phyloP scores from a whole-genome alignment of 2,329 filamentous ascomycete genomes.

The Gaeumannomyces sp. region DNA sequence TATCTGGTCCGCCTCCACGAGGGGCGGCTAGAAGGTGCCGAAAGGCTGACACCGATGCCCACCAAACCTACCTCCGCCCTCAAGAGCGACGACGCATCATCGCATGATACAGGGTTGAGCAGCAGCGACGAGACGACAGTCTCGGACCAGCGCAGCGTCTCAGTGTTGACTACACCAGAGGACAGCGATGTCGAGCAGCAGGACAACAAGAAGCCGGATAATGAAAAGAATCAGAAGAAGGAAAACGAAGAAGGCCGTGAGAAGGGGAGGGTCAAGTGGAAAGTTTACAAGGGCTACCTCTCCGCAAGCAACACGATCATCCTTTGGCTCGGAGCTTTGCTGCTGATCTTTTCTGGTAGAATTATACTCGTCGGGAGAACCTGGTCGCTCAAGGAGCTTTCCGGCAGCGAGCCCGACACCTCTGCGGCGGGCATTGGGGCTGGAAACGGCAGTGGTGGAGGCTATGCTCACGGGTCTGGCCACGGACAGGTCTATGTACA shows the following conservation, averaged over 20 bases:
- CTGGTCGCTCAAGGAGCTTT: slow-evolving; percentile 29
- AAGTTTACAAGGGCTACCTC: slow-evolving; percentile 28
- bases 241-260: slow-evolving; percentile 24
- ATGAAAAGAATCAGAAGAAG: slow-evolving; percentile 11
- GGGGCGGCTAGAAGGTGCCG: slow-evolving; percentile 21
- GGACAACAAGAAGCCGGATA: background rate
- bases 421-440: slow-evolving; percentile 10
- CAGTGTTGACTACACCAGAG: background rate
- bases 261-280: slow-evolving; percentile 27
- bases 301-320: slow-evolving; percentile 22
- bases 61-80: background rate
- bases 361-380: slow-evolving; percentile 22
- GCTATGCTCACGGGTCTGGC: background rate
- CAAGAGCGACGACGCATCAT: background rate
- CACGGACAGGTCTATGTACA: slow-evolving; percentile 12
- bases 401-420: slow-evolving; percentile 19
- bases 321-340: slow-evolving; percentile 22
- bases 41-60: slow-evolving; percentile 14
- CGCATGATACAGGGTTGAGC: background rate
- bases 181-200: slow-evolving; percentile 10
- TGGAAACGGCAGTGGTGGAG: slow-evolving; percentile 9
- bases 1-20: slow-evolving; percentile 24
- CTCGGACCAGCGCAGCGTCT: background rate
- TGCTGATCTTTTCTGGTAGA: slow-evolving; percentile 19
- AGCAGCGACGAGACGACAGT: slow-evolving; percentile 3